These are phyloP conservation scores for Podaxis mareebaensis DNA, from an alignment of 768 basidiomycete genomes.

Conservation along the genomic window DNA sequence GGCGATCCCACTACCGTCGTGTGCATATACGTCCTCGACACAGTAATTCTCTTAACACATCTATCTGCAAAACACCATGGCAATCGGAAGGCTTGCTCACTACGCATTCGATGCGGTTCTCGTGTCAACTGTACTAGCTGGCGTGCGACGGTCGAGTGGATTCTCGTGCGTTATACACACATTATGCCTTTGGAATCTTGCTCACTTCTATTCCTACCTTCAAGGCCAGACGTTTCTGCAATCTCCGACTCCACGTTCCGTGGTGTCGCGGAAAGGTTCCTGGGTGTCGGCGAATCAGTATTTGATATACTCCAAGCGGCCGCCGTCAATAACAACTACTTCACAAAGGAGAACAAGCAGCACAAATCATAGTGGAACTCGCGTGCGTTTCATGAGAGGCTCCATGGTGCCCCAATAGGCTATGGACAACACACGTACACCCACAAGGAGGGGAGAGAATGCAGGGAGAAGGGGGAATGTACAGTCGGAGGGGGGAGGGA, in stretches of 20 bases:
- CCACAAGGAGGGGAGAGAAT: too few relatives aligned
- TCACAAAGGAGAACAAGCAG: slow-evolving; percentile 52
- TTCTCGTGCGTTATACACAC: slow-evolving; percentile 66
- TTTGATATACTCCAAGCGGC: slow-evolving; percentile 85
- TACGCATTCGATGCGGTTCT: slow-evolving; percentile 84
- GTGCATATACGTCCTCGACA: too few relatives aligned
- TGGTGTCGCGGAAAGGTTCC: slow-evolving; percentile 75
- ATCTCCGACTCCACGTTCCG: slow-evolving; percentile 81
- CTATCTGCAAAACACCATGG: slow-evolving; percentile 35
- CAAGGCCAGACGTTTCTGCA: slow-evolving; percentile 62
- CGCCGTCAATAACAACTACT: slow-evolving; percentile 86
- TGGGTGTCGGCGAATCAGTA: slow-evolving; percentile 84
- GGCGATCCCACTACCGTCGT: background rate
- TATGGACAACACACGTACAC: too few relatives aligned
- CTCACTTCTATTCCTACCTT: slow-evolving; percentile 7
- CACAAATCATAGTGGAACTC: background rate
- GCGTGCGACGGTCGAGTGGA: slow-evolving; percentile 87
- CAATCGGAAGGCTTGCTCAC: slow-evolving; percentile 76
- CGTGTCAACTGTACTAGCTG: slow-evolving; percentile 87
- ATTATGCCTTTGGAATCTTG: slow-evolving; percentile 1
- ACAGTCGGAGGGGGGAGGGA: too few relatives aligned
- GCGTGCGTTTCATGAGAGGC: background rate
- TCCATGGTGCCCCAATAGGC: too few relatives aligned
- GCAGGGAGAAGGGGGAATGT: too few relatives aligned
- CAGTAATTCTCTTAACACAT: background rate